Conservation (phyloP, 106 monocot genomes). For the Iris macrosiphon region DNA sequence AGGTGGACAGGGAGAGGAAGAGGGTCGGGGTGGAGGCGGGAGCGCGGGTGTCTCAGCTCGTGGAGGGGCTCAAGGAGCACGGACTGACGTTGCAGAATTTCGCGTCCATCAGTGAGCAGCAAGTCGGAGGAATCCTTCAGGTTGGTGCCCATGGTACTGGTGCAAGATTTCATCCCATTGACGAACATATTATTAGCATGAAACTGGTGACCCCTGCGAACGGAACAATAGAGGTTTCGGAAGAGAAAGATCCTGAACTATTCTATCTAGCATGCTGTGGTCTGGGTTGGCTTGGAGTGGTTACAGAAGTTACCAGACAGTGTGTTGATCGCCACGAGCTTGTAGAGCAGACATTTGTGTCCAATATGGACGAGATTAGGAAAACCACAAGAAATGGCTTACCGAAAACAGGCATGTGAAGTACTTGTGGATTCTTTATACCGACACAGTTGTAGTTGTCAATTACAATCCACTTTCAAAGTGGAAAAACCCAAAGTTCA, state of each 20-base stretch:
- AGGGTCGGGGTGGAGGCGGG: slow-evolving; percentile 84
- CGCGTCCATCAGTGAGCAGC: slow-evolving; percentile 95
- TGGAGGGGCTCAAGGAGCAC: slow-evolving; percentile 76
- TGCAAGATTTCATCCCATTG: slow-evolving; percentile 78
- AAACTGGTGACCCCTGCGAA: slow-evolving; percentile 90
- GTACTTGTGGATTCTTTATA: slow-evolving; percentile 94
- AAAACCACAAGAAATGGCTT: slow-evolving; percentile 99
- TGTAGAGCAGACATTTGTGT: slow-evolving; percentile 89
- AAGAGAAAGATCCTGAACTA: slow-evolving; percentile 75
- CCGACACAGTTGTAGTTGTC: slow-evolving; percentile 82
- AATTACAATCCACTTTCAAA: slow-evolving; percentile 85
- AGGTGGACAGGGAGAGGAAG: slow-evolving; percentile 65
- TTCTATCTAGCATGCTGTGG: slow-evolving; percentile 94
- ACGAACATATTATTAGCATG: slow-evolving; percentile 96
- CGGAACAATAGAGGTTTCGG: slow-evolving; percentile 84
- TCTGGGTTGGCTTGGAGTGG: slow-evolving; percentile 89
- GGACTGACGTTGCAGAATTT: slow-evolving; percentile 95
- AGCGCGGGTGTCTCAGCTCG: slow-evolving; percentile 71
- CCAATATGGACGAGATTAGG: slow-evolving; percentile 61
- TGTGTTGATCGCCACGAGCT: slow-evolving; percentile 95
- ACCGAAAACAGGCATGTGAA: slow-evolving; percentile 91
- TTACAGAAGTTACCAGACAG: slow-evolving; percentile 89
- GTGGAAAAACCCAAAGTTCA: slow-evolving; percentile 54
- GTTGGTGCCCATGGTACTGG: slow-evolving; percentile 98
- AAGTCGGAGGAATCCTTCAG: slow-evolving; percentile 85